Evolutionary conservation across 257 asterid species (phyloP), one percentile per base, ranked within the genome.

Genomic region (Solanum pennellii): DNA sequence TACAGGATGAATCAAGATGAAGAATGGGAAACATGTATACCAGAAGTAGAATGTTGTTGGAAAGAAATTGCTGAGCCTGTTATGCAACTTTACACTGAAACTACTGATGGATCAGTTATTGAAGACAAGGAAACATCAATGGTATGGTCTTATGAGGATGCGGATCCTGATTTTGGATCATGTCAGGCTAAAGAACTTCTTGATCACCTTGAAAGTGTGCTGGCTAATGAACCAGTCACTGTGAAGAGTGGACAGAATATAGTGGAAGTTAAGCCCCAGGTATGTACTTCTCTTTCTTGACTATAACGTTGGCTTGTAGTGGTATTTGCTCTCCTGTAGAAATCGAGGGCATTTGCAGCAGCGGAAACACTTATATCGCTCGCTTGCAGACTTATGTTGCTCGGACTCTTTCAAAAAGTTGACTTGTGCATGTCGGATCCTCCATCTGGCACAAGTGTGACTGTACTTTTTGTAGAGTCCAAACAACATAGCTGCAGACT

Each of bases 251-350:
- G 94, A 83, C 93, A 91, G 86, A 94, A 92, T 89, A 91, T 91
- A 59, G 97, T 95, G 1, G 98, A 95, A 90, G 98, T 95, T 89
- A 94, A 95, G 91, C 98, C 98, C 20, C 98, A 95, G 98, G 98
- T 95, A 91, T 41, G 59, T 79, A n/a, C n/a, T 13, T 74, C 35
- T 90, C 84, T 25, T 15, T 77, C 39, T 77, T 15, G 65, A 15
- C 3, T 9, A 77, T 23, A 59, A 7, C 1, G 2, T 44, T 15
- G n/a, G 25, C 9, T n/a, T 44, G 25, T 44, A n/a, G 9, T 77
- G n/a, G 9, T 44, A 2, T 77, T 80, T 0, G 35, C 83, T n/a
- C 21, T 12, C 60, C 60, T 76, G 35, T 76, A 76, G 52, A 12
- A 75, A 41, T n/a, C 33, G 20, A 39, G 82, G 83, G 52, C 56